Evolutionary conservation across 1,139 yeast species (phyloP).

Genomic region (Pichia kudriavzevii): DNA sequence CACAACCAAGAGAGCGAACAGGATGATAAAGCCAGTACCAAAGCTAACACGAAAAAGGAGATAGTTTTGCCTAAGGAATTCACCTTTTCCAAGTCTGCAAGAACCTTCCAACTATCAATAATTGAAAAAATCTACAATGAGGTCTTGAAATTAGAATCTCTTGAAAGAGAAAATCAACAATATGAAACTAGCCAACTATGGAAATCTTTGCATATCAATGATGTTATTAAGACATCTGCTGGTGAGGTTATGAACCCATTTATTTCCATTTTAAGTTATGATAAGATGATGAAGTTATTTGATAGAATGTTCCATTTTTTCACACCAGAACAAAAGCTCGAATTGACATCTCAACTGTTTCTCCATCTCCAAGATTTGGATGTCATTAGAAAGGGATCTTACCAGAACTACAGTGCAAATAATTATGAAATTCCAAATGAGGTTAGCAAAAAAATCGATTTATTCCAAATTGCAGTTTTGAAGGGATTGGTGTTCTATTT

Average conservation of each 20-base stretch:
- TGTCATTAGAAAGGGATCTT: constrained; percentile 73
- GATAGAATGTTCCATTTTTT: constrained; percentile 85
- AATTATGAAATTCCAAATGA: constrained; percentile 43
- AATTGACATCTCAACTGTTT: constrained; percentile 72
- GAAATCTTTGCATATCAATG: constrained; percentile 68
- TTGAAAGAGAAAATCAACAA: constrained; percentile 58
- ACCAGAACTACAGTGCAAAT: constrained; percentile 46
- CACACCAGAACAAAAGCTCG: constrained; percentile 67
- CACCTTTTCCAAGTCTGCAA: constrained; percentile 27
- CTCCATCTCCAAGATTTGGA: constrained; percentile 75
- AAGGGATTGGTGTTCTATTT: constrained; percentile 81
- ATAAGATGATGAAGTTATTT: constrained; percentile 83
- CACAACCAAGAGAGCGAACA: constrained; percentile 27
- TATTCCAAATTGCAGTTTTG: constrained; percentile 75
- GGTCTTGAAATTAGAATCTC: constrained; percentile 75
- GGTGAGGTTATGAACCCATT: constrained; percentile 68
- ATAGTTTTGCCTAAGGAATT: constrained; percentile 25
- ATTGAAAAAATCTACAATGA: constrained; percentile 77
- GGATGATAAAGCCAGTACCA: constrained; percentile 1
- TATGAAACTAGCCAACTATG: constrained; percentile 58
- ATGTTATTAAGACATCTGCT: constrained; percentile 33
- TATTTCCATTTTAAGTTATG: constrained; percentile 73
- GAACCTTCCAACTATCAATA: constrained; percentile 35
- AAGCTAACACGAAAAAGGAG: not conserved
- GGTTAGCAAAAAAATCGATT: constrained; percentile 60